Percentiles rank a stretch among this genome's conserved stretches.
Conservation (phyloP, 2,329 filamentous ascomycete genomes). For the Alternaria dauci region DNA sequence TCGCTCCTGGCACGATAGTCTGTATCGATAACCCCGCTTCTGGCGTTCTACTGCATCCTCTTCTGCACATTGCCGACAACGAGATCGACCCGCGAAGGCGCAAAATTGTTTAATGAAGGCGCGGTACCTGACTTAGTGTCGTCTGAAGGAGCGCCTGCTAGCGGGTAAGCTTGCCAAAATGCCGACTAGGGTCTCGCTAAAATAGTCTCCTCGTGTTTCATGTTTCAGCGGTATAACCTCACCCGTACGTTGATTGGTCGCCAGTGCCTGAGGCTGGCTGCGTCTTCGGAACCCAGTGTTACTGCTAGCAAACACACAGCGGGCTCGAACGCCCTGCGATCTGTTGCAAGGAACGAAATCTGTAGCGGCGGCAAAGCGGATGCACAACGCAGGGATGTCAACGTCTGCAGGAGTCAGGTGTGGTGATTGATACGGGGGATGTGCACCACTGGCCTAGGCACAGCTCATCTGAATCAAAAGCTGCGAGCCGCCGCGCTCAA, state of each 20-base stretch:
- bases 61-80: conserved; percentile 12
- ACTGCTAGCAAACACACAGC: conserved; percentile 26
- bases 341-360: conserved; percentile 37
- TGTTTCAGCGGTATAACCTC: conserved; percentile 29
- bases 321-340: conserved; percentile 27
- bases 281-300: conserved; percentile 29
- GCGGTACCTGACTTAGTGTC: conserved; percentile 39
- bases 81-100: conserved; percentile 10
- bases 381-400: conserved; percentile 21
- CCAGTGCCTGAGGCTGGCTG: conserved; percentile 31
- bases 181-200: conserved; percentile 30
- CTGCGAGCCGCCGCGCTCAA: conserved; percentile 17
- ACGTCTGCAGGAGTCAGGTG: conserved; percentile 16
- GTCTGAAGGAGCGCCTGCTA: conserved; percentile 40
- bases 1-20: not conserved
- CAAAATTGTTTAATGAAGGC: conserved; percentile 37
- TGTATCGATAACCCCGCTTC: conserved; percentile 15
- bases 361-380: conserved; percentile 29
- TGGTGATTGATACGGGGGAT: conserved; percentile 7
- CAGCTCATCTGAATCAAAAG: conserved; percentile 32
- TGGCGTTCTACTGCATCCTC: conserved; percentile 18
- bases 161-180: conserved; percentile 31
- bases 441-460: conserved; percentile 14
- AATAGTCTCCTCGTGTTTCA: conserved; percentile 42
- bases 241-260: conserved; percentile 35